These are phyloP conservation scores for Amphibolis antarctica DNA, from an alignment of 106 monocot species.

Conservation along the genomic window DNA sequence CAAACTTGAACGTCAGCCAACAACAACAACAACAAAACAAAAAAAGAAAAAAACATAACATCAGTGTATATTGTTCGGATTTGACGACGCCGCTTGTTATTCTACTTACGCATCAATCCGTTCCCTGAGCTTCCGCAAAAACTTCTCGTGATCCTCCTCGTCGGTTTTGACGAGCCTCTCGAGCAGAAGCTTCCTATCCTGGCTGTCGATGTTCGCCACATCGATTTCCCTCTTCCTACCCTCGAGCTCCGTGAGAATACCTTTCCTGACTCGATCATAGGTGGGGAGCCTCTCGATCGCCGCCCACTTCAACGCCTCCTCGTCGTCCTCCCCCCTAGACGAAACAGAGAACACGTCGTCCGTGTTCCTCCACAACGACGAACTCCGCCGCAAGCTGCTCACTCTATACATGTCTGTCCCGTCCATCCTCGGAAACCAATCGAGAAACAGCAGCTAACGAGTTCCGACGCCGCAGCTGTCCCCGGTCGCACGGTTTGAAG, in stretches of 20 bases:
- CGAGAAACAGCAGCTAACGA: too few species aligned
- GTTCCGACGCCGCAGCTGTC: too few species aligned
- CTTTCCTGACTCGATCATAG: constrained; percentile 19
- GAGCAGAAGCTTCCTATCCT: constrained; percentile 12
- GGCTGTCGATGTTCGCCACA: constrained; percentile 2
- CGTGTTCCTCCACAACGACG: constrained; percentile 11
- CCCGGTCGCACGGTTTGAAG: too few species aligned
- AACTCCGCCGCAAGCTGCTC: constrained; percentile 17
- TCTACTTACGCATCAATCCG: constrained; percentile 17
- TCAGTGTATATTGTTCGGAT: neutral
- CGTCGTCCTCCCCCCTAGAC: constrained; percentile 19
- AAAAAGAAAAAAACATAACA: neutral
- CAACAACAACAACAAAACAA: neutral
- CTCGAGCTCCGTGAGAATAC: constrained; percentile 2
- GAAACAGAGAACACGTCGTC: constrained; percentile 15
- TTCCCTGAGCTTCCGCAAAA: constrained; percentile 20
- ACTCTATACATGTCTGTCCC: constrained; percentile 7
- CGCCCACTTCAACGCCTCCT: constrained; percentile 28
- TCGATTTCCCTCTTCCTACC: constrained; percentile 11
- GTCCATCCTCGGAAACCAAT: constrained; percentile 3
- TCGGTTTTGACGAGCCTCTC: constrained; percentile 11
- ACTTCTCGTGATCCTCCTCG: constrained; percentile 22
- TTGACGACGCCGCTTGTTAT: too few species aligned
- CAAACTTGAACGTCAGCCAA: neutral
- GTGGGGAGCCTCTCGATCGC: constrained; percentile 25